A percentile compares a stretch with the other conserved stretches of the same genome.
These are phyloP conservation scores for Taxillus chinensis DNA, from an alignment of 164 flowering plant species.

Conservation along the genomic window DNA sequence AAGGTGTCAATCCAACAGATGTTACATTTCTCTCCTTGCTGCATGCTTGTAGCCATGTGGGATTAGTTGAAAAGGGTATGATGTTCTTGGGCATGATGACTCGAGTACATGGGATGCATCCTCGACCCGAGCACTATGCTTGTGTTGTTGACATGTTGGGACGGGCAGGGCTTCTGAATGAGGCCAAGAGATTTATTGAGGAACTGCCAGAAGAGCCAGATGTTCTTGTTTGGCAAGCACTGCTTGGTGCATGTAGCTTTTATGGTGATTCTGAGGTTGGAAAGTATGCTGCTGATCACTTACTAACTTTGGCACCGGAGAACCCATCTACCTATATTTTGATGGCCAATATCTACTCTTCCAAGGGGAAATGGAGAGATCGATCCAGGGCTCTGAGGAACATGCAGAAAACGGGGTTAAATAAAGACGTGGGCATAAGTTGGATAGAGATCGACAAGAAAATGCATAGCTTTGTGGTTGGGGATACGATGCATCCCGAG, in stretches of 20 bases:
- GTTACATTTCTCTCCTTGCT: slow-evolving; percentile 79
- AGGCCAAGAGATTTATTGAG: slow-evolving; percentile 58
- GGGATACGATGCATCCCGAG: slow-evolving; percentile 51
- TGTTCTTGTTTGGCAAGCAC: slow-evolving; percentile 64
- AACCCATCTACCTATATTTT: slow-evolving; percentile 42
- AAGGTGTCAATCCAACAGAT: slow-evolving; percentile 59
- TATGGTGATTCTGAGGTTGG: slow-evolving; percentile 59
- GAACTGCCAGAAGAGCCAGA: slow-evolving; percentile 41
- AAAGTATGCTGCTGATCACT: slow-evolving; percentile 57
- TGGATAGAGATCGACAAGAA: slow-evolving; percentile 73
- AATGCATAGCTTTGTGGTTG: slow-evolving; percentile 66
- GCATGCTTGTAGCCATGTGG: slow-evolving; percentile 87
- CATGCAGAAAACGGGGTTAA: slow-evolving; percentile 66
- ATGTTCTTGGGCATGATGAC: slow-evolving; percentile 59
- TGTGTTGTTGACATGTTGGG: slow-evolving; percentile 86
- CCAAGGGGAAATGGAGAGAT: slow-evolving; percentile 56
- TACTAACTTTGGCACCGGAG: slow-evolving; percentile 35
- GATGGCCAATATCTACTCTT: slow-evolving; percentile 78
- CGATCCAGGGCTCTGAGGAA: slow-evolving; percentile 51
- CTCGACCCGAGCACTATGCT: slow-evolving; percentile 78
- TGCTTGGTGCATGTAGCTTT: slow-evolving; percentile 77
- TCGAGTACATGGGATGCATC: slow-evolving; percentile 37
- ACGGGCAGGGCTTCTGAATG: slow-evolving; percentile 57
- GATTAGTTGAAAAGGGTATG: slow-evolving; percentile 63
- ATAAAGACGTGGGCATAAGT: slow-evolving; percentile 70